Evolutionary conservation across 106 monocot species (phyloP).

Genomic region (Allium fistulosum): DNA sequence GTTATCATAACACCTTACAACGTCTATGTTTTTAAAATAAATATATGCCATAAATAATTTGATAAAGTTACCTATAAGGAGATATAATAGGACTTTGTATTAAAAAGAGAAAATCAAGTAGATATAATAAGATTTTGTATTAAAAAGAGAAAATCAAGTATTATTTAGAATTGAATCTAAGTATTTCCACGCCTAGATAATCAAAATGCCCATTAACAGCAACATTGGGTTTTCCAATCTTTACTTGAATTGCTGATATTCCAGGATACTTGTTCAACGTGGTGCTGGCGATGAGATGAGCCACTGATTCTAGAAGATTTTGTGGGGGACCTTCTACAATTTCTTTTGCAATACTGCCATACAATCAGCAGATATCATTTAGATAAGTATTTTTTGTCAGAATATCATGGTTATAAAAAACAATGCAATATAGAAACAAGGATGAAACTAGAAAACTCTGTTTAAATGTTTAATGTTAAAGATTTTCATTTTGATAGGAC

Average conservation of each 20-base stretch:
- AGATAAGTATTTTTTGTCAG: background rate
- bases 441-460: background rate
- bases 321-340: constrained; percentile 8
- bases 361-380: background rate
- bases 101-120: no score
- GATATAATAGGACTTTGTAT: no score
- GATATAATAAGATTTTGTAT: no score
- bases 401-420: no score
- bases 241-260: constrained; percentile 11
- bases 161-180: background rate
- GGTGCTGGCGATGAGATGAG: constrained; percentile 10
- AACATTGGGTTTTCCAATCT: constrained; percentile 12
- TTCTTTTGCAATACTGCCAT: constrained; percentile 7
- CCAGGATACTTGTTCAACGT: constrained; percentile 6
- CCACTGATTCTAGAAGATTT: constrained; percentile 9
- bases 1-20: no score
- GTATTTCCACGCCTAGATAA: constrained; percentile 15
- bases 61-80: no score
- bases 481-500: background rate
- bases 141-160: no score
- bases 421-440: background rate
- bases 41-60: no score
- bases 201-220: constrained; percentile 11
- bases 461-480: background rate
- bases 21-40: no score